Evolutionary conservation across 345 rosid species (phyloP), one percentile per base, ranked within the genome.

Genomic region (Euphorbia tirucalli): DNA sequence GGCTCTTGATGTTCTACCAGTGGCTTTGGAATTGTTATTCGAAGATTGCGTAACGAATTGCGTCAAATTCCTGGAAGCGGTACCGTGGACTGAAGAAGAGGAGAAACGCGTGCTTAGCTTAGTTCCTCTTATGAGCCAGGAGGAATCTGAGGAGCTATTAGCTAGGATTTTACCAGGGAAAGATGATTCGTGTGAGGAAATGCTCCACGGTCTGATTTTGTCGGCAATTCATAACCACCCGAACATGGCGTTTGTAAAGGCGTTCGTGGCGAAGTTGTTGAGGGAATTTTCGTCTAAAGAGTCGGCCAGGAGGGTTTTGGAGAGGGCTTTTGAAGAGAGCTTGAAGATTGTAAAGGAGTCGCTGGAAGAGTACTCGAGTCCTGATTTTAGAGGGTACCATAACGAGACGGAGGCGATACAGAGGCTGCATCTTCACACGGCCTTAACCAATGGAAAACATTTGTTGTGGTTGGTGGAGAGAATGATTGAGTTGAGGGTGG

Each of bases 391-490:
- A 71, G 91, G 88, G 37, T 88, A 86, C 52, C 83, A 85, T 59
- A 85, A 85, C 44, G 94, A 89, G 88, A 89, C 87, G 15, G 90
- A 89, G 83, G 94, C 90, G 0, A 86, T 85, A 22, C 91, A 89
- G 81, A 72, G 94, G 81, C 41, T 87, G 79, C 82, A 86, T 77
- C 72, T 89, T 83, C 94, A 89, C 65, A 86, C 78, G 5, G 91
- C 90, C 0, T 74, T 85, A 87, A 83, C 90, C 2, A 82, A 80
- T 37, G 87, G 88, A 65, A 83, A 77, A 72, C 94, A 87, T 70
- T 77, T 89, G 78, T 27, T 81, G 70, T 89, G 94, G 91, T 30
- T 89, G 70, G 80, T 89, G 65, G 91, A 89, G 87, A 83, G 94
- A 84, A 89, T 89, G 94, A 83, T 89, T 52, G 94, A 89, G 83